Evolutionary conservation across 169 alveolate species (phyloP), one percentile per base, ranked within the genome.

Genomic region (Eimeria maxima): DNA sequence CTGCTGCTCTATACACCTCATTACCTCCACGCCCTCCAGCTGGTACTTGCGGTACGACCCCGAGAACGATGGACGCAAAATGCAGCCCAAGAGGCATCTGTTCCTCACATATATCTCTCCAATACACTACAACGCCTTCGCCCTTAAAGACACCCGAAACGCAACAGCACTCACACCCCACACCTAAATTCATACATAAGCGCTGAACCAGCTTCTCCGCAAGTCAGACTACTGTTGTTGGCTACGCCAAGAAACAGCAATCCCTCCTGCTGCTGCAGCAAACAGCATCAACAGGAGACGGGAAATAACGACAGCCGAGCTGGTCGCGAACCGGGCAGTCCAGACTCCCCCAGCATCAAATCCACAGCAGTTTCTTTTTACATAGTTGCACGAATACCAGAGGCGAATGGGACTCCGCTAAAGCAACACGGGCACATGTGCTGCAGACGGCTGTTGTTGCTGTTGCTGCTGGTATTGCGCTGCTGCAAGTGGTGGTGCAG

Each of bases 21-120:
- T 97, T 67, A 97, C 98, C 20, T 95, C 98, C 14, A 95, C 97
- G 33, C 83, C 53, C n/a, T 80, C 83, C 18, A 91, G 96, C 91
- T 97, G 98, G 98, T 92, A 88, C 76, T 83, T 96, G 67, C 96
- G 97, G 69, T 97, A 96, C 84, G 97, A 95, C 84, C 95, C 95
- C 3, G 91, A 80, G 78, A 29, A 44, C 38, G 76, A 57, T 3
- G 95, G 76, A 71, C 24, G 42, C 11, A 42, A 90, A 33, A 50
- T 87, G 16, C 67, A 84, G 42, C 55, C 94, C 44, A 81, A 91
- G 80, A 65, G 96, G 69, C 97, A 97, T 50, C 73, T 97, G 24
- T 97, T 97, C 95, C 84, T 97, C 27, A 97, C 97, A 11, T 97
- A 97, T 73, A 91, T 97, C 6, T 95, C 97, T 10, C 98, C 98